A percentile compares a stretch with the other conserved stretches of the same genome.
Conservation (phyloP, 495 filamentous ascomycete species). For the Cladorrhinum samala region DNA sequence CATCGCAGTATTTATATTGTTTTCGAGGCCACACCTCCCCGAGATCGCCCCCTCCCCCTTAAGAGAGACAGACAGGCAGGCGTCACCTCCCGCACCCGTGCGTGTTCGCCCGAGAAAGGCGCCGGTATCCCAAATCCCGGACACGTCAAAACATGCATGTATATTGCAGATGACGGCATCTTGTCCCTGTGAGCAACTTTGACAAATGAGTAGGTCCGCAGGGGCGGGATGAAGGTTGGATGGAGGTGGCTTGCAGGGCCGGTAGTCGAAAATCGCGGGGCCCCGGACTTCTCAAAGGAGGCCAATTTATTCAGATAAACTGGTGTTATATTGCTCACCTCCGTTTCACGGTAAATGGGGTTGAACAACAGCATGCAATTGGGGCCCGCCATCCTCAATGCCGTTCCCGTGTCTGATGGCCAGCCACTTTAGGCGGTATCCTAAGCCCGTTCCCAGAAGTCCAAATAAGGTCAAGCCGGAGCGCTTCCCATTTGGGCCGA, state of each 20-base stretch:
- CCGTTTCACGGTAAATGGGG: constrained; percentile 2
- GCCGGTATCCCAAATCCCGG: constrained; percentile 21
- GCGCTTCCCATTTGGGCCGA: constrained; percentile 20
- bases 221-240: constrained; percentile 12
- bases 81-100: neutral
- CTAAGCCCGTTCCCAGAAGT: constrained; percentile 1
- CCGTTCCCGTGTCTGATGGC: constrained; percentile 16
- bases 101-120: constrained; percentile 23
- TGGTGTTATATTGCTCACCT: constrained; percentile 21
- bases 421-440: constrained; percentile 23
- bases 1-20: constrained; percentile 18
- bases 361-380: constrained; percentile 15
- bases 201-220: constrained; percentile 13
- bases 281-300: constrained; percentile 22
- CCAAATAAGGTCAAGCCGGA: constrained; percentile 21
- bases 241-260: constrained; percentile 19
- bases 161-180: constrained; percentile 24
- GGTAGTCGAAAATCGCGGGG: constrained; percentile 26
- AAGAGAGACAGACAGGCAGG: neutral
- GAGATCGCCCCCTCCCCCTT: no score
- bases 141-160: constrained; percentile 17
- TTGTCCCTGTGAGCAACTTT: constrained; percentile 13
- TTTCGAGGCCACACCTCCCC: neutral
- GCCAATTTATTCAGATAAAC: constrained; percentile 32
- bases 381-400: constrained; percentile 23